phyloP scores from a whole-genome alignment of 352 stramenopile genomes.

The Aphanomyces cochlioides region DNA sequence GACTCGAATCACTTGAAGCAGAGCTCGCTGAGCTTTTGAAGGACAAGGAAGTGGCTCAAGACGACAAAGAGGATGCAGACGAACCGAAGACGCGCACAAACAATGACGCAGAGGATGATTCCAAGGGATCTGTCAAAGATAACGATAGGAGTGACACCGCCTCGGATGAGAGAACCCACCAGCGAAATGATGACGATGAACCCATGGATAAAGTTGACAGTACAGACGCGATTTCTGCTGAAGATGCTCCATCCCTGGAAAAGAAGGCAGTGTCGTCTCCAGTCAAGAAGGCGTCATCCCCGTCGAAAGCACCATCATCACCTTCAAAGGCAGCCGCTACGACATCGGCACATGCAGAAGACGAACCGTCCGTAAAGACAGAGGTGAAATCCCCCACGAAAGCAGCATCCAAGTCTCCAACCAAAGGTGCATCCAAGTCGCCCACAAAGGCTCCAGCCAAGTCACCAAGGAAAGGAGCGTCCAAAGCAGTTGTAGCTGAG shows the following conservation, averaged over 20 bases:
- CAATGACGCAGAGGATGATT: too few relatives aligned
- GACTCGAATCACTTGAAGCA: slow-evolving; percentile 48
- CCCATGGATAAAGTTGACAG: neutral
- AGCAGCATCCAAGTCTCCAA: neutral
- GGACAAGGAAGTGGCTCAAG: neutral
- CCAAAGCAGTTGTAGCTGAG: too few relatives aligned
- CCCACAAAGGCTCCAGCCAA: too few relatives aligned
- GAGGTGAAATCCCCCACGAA: neutral
- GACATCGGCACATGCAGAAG: too few relatives aligned
- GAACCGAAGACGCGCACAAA: slow-evolving; percentile 3
- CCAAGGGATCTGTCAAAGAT: too few relatives aligned
- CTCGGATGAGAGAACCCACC: neutral
- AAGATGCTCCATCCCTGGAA: neutral
- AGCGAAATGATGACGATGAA: slow-evolving; percentile 27
- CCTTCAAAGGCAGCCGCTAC: neutral
- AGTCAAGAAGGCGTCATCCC: neutral
- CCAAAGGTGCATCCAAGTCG: too few relatives aligned
- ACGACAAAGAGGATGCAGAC: slow-evolving; percentile 15
- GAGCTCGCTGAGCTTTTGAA: slow-evolving; percentile 33
- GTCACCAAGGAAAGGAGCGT: too few relatives aligned
- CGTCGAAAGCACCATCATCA: slow-evolving; percentile 11
- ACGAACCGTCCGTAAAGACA: neutral
- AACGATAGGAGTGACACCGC: too few relatives aligned
- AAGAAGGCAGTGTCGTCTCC: neutral
- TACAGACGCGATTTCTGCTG: neutral